A percentile compares a stretch with the other conserved stretches of the same genome.
phyloP scores from a whole-genome alignment of 768 basidiomycete genomes.

The Imleria badia region DNA sequence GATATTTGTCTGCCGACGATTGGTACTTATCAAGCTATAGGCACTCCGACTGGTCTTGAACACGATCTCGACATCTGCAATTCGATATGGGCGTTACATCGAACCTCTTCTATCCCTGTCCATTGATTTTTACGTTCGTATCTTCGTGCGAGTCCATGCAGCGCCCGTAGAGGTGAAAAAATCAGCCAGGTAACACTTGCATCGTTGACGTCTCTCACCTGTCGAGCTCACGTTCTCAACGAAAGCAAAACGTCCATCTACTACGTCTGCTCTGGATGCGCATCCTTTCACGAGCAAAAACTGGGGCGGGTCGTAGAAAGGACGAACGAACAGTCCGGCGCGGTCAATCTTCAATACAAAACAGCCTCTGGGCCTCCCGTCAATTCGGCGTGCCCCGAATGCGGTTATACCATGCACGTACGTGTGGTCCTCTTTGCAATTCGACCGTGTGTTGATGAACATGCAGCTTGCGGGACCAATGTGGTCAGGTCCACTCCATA shows the following conservation, averaged over 20 bases:
- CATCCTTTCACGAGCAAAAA: slow-evolving; percentile 79
- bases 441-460: neutral
- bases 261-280: slow-evolving; percentile 83
- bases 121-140: slow-evolving; percentile 95
- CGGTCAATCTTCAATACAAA: slow-evolving; percentile 67
- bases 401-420: slow-evolving; percentile 75
- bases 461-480: slow-evolving; percentile 87
- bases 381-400: slow-evolving; percentile 74
- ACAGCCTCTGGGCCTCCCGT: slow-evolving; percentile 68
- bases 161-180: slow-evolving; percentile 84
- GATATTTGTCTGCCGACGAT: neutral
- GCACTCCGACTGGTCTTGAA: slow-evolving; percentile 91
- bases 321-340: slow-evolving; percentile 52
- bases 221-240: slow-evolving; percentile 5
- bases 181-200: slow-evolving; percentile 59
- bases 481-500: slow-evolving; percentile 92
- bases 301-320: slow-evolving; percentile 74
- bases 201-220: neutral
- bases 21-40: slow-evolving; percentile 38
- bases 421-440: slow-evolving; percentile 20
- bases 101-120: slow-evolving; percentile 87
- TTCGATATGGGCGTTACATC: slow-evolving; percentile 90
- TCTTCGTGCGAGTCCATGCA: slow-evolving; percentile 80
- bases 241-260: slow-evolving; percentile 81
- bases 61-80: slow-evolving; percentile 80